Conservation (phyloP, 352 stramenopile species). For the Phytophthora brassicae region DNA sequence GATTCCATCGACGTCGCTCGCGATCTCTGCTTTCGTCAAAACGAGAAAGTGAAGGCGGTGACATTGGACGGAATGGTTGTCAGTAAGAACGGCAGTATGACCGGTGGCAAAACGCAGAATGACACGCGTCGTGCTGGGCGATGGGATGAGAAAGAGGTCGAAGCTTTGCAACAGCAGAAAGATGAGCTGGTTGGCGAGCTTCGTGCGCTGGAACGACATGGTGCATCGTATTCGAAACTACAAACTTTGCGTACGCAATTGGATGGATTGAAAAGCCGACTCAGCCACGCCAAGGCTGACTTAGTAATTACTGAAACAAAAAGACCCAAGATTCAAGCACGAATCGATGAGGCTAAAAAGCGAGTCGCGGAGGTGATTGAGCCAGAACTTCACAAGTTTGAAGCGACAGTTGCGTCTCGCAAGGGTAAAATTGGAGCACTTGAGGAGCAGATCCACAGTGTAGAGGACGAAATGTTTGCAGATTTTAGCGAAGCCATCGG, state of each 20-base stretch:
- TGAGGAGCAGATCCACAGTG: constrained; percentile 62
- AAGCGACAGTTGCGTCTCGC: constrained; percentile 50
- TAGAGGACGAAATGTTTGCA: constrained; percentile 88
- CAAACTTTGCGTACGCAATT: constrained; percentile 69
- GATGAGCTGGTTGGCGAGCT: constrained; percentile 79
- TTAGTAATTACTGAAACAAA: constrained; percentile 71
- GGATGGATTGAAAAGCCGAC: constrained; percentile 69
- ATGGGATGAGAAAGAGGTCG: constrained; percentile 94
- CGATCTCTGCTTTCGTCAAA: constrained; percentile 77
- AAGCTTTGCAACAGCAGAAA: constrained; percentile 83
- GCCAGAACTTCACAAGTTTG: constrained; percentile 67
- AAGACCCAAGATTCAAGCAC: constrained; percentile 62
- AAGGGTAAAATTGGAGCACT: constrained; percentile 45
- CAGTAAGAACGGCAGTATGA: constrained; percentile 98
- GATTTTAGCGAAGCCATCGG: constrained; percentile 79
- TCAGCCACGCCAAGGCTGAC: constrained; percentile 78
- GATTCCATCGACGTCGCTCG: constrained; percentile 95
- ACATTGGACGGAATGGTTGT: constrained; percentile 96
- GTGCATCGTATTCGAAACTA: constrained; percentile 65
- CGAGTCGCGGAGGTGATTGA: constrained; percentile 52
- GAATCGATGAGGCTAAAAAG: constrained; percentile 57
- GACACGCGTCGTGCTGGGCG: constrained; percentile 82
- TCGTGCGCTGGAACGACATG: constrained; percentile 61
- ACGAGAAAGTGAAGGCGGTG: constrained; percentile 88
- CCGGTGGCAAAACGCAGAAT: constrained; percentile 90